A percentile compares a stretch with the other conserved stretches of the same genome.
These are phyloP conservation scores for Cladosporium sp. DNA, from an alignment of 2,329 filamentous ascomycete species.

Conservation along the genomic window DNA sequence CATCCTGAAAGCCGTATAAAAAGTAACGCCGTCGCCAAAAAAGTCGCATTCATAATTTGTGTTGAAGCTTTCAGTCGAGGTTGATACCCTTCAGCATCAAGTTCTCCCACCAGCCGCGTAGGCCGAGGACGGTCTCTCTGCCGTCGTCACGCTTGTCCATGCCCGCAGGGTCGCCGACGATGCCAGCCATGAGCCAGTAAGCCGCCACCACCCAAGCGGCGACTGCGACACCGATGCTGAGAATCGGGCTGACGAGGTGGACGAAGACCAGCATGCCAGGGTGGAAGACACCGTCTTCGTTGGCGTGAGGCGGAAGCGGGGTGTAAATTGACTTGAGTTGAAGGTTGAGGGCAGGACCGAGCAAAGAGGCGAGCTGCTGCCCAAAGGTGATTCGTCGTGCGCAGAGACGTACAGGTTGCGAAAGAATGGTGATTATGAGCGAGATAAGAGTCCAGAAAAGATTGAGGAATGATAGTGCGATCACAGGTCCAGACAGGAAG, in stretches of 20 bases:
- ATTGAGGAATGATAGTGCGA: constrained; percentile 55
- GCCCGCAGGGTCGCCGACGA: constrained; percentile 63
- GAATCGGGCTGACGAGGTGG: constrained; percentile 56
- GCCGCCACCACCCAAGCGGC: constrained; percentile 60
- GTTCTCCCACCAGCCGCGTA: constrained; percentile 61
- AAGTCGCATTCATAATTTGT: constrained; percentile 3
- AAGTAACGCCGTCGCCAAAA: constrained; percentile 17
- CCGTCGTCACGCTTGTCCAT: constrained; percentile 61
- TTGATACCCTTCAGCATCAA: constrained; percentile 47
- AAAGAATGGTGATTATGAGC: constrained; percentile 51
- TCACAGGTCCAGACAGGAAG: constrained; percentile 55
- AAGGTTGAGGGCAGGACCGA: constrained; percentile 55
- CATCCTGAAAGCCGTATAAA: constrained; percentile 10
- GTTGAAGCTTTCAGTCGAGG: constrained; percentile 23
- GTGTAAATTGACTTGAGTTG: constrained; percentile 52
- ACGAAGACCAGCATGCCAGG: constrained; percentile 51
- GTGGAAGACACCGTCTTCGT: constrained; percentile 42
- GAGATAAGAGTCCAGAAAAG: constrained; percentile 56
- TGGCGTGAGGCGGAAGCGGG: constrained; percentile 31
- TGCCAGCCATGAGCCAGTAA: constrained; percentile 63
- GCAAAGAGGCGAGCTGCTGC: constrained; percentile 52
- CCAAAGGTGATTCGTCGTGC: constrained; percentile 49
- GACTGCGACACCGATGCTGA: constrained; percentile 57
- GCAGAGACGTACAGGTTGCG: constrained; percentile 57
- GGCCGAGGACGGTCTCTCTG: constrained; percentile 57